Evolutionary conservation across 2,329 filamentous ascomycete genomes (phyloP).

Genomic region (Clarireedia monteithiana): DNA sequence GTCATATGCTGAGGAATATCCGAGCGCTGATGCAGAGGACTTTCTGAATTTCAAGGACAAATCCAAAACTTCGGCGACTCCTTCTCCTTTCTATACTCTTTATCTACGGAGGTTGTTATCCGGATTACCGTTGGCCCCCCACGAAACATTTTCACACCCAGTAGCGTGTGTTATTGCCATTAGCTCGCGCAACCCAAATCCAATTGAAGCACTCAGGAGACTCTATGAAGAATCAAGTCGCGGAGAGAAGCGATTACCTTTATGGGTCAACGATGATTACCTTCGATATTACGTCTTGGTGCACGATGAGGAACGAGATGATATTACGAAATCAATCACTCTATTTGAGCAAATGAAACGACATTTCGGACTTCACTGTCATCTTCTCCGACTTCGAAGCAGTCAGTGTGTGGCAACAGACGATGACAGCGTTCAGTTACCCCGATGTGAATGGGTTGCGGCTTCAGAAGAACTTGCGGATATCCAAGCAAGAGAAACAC

Average conservation of each 20-base stretch:
- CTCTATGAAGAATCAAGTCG: conserved; percentile 80
- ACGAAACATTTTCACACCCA: conserved; percentile 91
- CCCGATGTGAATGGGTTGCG: conserved; percentile 81
- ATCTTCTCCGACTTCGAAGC: conserved; percentile 78
- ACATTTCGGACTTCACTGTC: conserved; percentile 93
- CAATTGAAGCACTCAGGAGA: conserved; percentile 78
- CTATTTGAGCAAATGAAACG: conserved; percentile 99
- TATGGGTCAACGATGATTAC: conserved; percentile 87
- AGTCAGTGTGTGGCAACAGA: conserved; percentile 81
- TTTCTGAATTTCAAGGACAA: conserved; percentile 32
- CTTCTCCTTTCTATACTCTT: conserved; percentile 75
- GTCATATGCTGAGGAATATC: conserved; percentile 56
- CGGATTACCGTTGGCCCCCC: conserved; percentile 66
- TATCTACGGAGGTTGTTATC: conserved; percentile 81
- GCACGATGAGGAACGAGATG: conserved; percentile 91
- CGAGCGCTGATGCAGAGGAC: conserved; percentile 23
- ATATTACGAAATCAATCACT: conserved; percentile 81
- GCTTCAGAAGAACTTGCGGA: conserved; percentile 76
- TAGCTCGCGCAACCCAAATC: conserved; percentile 74
- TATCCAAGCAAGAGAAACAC: conserved; percentile 58
- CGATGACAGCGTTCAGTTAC: conserved; percentile 78
- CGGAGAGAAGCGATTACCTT: conserved; percentile 64
- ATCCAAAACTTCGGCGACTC: conserved; percentile 30
- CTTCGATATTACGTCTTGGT: conserved; percentile 93
- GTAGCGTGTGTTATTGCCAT: conserved; percentile 93